Evolutionary conservation across 192 early-diverging fungal species (phyloP), one percentile per base, ranked within the genome.

Genomic region (Backusella tarrabulga): DNA sequence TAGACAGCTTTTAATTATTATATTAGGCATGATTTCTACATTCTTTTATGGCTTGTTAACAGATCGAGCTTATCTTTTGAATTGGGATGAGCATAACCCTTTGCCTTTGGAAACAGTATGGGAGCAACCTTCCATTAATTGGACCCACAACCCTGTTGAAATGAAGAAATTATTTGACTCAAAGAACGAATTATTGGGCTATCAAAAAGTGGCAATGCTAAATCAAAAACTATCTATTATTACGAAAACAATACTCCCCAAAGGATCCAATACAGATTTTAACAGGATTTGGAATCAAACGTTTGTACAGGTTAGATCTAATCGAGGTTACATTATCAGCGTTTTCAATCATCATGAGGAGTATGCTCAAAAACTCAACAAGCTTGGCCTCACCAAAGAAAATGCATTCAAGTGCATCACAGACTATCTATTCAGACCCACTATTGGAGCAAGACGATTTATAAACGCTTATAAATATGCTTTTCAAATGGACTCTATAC

Each of bases 11-110:
- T 34, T 17, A 19, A 1, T 67, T 40, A 9, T 67, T 40, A 34
- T 52, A 44, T 12, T 84, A 81, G 84, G 85, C 23, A 86, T 86
- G 85, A 80, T 84, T 23, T 86, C 85, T 21, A 84, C 85, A 9
- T 84, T 86, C 29, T 73, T 86, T 44, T 84, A 75, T 56, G 83
- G 80, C 11, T 40, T 86, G 1, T 32, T 86, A 14, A 86, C 85
- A 15, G 46, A 80, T 34, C 78, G 83, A 32, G 79, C 83, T 1
- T 86, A 84, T 52, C 74, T 86, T 32, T 72, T 83, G 34, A 52
- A 86, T 38, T 86, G 85, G 85, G 75, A 76, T 23, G 67, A 44
- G 8, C 73, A 70, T 34, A 84, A 84, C 60, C 83, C 81, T 32
- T 38, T 82, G 19, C 83, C 85, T 17, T 67, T 86, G 60, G 83